These are phyloP conservation scores for Botrytis sinoallii DNA, from an alignment of 2,329 filamentous ascomycete species.

Conservation along the genomic window DNA sequence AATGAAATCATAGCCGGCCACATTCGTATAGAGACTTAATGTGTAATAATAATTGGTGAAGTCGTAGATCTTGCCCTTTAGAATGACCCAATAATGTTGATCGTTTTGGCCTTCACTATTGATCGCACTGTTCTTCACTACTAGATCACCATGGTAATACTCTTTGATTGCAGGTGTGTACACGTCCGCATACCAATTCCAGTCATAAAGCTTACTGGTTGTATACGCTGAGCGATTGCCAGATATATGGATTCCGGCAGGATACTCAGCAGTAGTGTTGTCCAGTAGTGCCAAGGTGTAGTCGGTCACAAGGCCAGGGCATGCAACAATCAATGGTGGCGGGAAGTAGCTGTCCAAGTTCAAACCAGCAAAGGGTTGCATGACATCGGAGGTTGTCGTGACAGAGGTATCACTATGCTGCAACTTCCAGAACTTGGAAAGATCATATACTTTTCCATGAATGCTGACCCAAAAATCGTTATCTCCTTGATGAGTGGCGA, in stretches of 20 bases:
- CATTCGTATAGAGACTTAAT: conserved; percentile 50
- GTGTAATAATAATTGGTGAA: conserved; percentile 90
- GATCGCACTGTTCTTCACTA: conserved; percentile 62
- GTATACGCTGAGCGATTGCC: conserved; percentile 58
- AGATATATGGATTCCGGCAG: conserved; percentile 64
- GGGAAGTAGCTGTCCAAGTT: conserved; percentile 84
- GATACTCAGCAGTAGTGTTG: conserved; percentile 59
- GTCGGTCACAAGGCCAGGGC: conserved; percentile 66
- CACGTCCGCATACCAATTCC: conserved; percentile 71
- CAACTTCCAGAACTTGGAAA: conserved; percentile 80
- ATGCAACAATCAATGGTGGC: conserved; percentile 71
- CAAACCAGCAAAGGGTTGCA: conserved; percentile 75
- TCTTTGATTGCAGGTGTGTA: conserved; percentile 80
- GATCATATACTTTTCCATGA: conserved; percentile 86
- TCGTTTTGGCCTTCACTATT: conserved; percentile 62
- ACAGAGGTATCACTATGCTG: conserved; percentile 75
- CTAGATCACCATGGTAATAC: conserved; percentile 83
- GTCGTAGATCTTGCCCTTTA: conserved; percentile 77
- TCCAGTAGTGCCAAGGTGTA: conserved; percentile 54
- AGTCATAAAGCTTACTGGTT: conserved; percentile 55
- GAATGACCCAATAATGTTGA: conserved; percentile 74
- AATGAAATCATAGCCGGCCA: conserved; percentile 65
- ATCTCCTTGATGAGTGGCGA: conserved; percentile 65
- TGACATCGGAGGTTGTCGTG: conserved; percentile 58
- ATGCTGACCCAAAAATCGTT: conserved; percentile 85